Evolutionary conservation across 768 basidiomycete species (phyloP).

Genomic region (Termitomyces eurrhizus): DNA sequence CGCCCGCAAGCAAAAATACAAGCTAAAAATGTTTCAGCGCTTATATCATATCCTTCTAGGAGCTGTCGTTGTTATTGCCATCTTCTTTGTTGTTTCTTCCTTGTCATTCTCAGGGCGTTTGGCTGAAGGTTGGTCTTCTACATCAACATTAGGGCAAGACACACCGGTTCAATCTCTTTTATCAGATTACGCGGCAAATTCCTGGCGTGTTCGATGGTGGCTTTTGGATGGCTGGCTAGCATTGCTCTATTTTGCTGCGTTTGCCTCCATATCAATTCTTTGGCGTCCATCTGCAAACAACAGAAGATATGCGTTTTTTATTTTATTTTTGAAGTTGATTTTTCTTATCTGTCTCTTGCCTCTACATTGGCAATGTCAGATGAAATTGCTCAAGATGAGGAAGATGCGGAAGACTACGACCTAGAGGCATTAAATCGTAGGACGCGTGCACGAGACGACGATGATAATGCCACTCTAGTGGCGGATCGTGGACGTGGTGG

Average conservation of each 20-base stretch:
- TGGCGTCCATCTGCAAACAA: conserved; percentile 94
- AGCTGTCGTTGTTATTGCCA: conserved; percentile 75
- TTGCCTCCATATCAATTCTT: conserved; percentile 77
- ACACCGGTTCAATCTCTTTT: conserved; percentile 1
- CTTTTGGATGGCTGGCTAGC: conserved; percentile 93
- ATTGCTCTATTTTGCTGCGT: conserved; percentile 80
- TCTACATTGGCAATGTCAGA: conserved; percentile 91
- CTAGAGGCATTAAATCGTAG: conserved; percentile 69
- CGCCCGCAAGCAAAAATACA: conserved; percentile 82
- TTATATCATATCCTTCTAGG: conserved; percentile 82
- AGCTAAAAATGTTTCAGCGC: conserved; percentile 83
- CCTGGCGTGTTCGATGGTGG: conserved; percentile 94
- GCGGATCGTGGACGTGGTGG: conserved; percentile 47
- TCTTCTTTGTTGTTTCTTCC: conserved; percentile 92
- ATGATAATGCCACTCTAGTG: conserved; percentile 71
- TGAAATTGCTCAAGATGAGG: conserved; percentile 92
- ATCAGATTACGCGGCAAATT: conserved; percentile 85
- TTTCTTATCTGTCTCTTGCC: conserved; percentile 24
- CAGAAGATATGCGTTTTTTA: conserved; percentile 60
- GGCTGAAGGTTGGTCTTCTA: conserved; percentile 65
- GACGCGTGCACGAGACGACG: conserved; percentile 49
- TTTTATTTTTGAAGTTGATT: conserved; percentile 14
- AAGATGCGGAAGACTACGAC: conserved; percentile 92
- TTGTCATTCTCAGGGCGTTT: conserved; percentile 88
- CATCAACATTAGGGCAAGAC: conserved; percentile 4